phyloP scores from a whole-genome alignment of 2,329 filamentous ascomycete species.

The Fusarium napiforme region DNA sequence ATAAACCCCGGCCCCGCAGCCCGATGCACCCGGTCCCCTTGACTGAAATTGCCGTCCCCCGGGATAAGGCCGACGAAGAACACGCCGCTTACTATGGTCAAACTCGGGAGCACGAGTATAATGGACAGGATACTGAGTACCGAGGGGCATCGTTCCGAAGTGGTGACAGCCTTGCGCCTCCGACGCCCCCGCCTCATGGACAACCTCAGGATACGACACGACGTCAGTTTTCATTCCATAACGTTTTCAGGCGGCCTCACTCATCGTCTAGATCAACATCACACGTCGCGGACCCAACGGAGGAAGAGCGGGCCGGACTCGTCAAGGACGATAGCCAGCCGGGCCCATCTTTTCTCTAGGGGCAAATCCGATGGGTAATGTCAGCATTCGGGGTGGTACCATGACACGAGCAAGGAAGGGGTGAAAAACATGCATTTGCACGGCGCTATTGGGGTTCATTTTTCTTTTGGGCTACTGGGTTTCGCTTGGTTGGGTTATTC shows the following conservation, averaged over 20 bases:
- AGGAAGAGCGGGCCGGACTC: slow-evolving; percentile 84
- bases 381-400: neutral
- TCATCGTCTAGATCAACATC: slow-evolving; percentile 48
- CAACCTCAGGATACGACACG: slow-evolving; percentile 71
- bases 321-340: slow-evolving; percentile 68
- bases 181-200: slow-evolving; percentile 70
- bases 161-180: slow-evolving; percentile 62
- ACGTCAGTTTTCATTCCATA: slow-evolving; percentile 93
- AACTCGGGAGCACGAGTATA: slow-evolving; percentile 59
- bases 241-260: slow-evolving; percentile 69
- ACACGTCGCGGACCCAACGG: slow-evolving; percentile 64
- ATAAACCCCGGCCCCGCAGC: slow-evolving; percentile 60
- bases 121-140: slow-evolving; percentile 59
- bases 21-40: slow-evolving; percentile 71
- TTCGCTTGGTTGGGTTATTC: slow-evolving; percentile 13
- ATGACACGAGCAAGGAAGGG: slow-evolving; percentile 9
- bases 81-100: slow-evolving; percentile 53
- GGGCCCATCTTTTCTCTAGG: slow-evolving; percentile 36
- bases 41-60: slow-evolving; percentile 67
- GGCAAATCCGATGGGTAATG: slow-evolving; percentile 9
- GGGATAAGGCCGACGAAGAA: slow-evolving; percentile 58
- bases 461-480: slow-evolving; percentile 5
- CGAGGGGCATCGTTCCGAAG: slow-evolving; percentile 58
- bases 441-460: slow-evolving; percentile 41
- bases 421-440: slow-evolving; percentile 36